Percentiles rank a stretch among this genome's conserved stretches.
These are phyloP conservation scores for Candida arabinofermentans DNA, from an alignment of 805 yeast species.

Conservation along the genomic window DNA sequence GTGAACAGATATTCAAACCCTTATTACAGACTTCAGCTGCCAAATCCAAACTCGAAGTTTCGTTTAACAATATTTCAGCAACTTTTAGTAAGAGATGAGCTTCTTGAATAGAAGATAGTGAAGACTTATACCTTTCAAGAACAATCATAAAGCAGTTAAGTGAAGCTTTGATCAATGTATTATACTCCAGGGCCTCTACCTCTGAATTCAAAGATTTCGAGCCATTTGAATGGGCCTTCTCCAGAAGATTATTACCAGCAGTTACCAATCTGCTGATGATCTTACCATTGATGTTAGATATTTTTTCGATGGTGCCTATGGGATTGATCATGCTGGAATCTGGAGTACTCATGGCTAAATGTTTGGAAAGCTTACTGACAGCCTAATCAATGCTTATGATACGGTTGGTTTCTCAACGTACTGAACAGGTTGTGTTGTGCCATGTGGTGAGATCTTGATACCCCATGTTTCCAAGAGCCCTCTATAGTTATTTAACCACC, in stretches of 20 bases:
- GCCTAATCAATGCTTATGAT: no score
- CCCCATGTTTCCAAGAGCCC: no score
- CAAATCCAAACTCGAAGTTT: slow-evolving; percentile 36
- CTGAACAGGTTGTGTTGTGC: no score
- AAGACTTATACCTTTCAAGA: slow-evolving; percentile 26
- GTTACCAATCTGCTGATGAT: slow-evolving; percentile 4
- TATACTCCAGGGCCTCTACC: slow-evolving; percentile 24
- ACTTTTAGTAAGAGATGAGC: slow-evolving; percentile 33
- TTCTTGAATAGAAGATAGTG: slow-evolving; percentile 31
- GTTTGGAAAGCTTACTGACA: no score
- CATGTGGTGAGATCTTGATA: no score
- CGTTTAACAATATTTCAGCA: slow-evolving; percentile 35
- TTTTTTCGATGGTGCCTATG: no score
- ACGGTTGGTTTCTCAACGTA: no score
- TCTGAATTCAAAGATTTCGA: slow-evolving; percentile 11
- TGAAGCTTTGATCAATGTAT: slow-evolving; percentile 32
- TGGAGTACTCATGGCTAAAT: no score
- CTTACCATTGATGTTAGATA: no score
- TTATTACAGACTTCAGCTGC: slow-evolving; percentile 37
- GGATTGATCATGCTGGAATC: no score
- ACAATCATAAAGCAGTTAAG: slow-evolving; percentile 36
- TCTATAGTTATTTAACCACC: no score
- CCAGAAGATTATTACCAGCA: slow-evolving; percentile 12
- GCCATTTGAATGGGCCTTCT: slow-evolving; percentile 15
- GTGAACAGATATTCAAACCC: slow-evolving; percentile 25